A percentile compares a stretch with the other conserved stretches of the same genome.
Evolutionary conservation across 1,284 basidiomycete genomes (phyloP).

Genomic region (Bondarzewia mesenterica): DNA sequence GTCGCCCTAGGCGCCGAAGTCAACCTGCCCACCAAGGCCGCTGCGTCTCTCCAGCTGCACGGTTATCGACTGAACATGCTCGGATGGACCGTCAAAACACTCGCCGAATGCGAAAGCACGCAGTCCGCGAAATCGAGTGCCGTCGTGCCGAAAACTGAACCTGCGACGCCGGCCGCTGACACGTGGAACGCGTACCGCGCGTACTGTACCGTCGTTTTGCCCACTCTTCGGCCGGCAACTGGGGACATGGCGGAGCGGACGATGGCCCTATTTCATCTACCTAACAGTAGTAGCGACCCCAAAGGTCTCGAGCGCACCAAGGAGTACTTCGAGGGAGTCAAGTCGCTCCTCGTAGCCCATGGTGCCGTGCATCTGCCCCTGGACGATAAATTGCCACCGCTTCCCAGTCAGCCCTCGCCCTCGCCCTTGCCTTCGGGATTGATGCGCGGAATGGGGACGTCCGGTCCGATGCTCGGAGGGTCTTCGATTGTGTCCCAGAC

Average conservation of each 20-base stretch:
- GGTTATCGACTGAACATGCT: background rate
- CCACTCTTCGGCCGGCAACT: background rate
- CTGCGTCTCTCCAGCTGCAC: constrained; percentile 25
- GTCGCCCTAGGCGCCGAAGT: constrained; percentile 29
- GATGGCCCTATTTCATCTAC: too few relatives aligned
- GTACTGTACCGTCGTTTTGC: background rate
- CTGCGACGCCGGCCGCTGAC: background rate
- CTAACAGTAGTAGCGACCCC: constrained; percentile 1
- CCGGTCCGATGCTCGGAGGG: background rate
- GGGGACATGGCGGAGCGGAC: background rate
- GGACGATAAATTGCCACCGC: too few relatives aligned
- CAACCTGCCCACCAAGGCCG: constrained; percentile 18
- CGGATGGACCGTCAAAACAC: background rate
- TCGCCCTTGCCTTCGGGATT: too few relatives aligned
- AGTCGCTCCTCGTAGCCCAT: background rate
- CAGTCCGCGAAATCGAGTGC: background rate
- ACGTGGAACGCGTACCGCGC: background rate
- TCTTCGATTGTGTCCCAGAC: background rate
- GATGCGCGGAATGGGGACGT: background rate
- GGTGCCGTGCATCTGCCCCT: background rate
- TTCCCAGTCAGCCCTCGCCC: too few relatives aligned
- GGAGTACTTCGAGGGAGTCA: background rate
- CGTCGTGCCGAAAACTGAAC: background rate
- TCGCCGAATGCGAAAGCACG: background rate
- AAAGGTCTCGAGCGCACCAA: background rate